Evolutionary conservation across 192 early-diverging fungal genomes (phyloP).

Genomic region (Radiomyces spectabilis): DNA sequence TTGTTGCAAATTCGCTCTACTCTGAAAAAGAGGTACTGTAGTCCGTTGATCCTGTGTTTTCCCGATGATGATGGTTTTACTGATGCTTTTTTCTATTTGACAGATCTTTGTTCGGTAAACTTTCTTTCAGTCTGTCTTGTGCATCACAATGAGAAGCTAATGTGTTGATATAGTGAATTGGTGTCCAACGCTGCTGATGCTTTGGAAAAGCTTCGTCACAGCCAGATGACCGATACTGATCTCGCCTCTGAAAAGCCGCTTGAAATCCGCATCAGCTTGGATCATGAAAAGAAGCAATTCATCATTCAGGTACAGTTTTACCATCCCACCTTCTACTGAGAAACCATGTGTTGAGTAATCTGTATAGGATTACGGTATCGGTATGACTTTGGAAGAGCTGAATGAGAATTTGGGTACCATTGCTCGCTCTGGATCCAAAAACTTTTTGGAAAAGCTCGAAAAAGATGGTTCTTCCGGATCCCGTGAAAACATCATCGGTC

Average conservation of each 20-base stretch:
- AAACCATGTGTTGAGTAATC: no score
- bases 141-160: neutral
- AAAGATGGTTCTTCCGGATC: slow-evolving; percentile 28
- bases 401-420: slow-evolving; percentile 76
- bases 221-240: slow-evolving; percentile 29
- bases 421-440: slow-evolving; percentile 78
- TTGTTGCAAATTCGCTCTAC: slow-evolving; percentile 58
- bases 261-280: slow-evolving; percentile 51
- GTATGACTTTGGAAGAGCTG: slow-evolving; percentile 73
- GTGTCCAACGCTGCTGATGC: slow-evolving; percentile 61
- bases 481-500: slow-evolving; percentile 72
- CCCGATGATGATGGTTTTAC: neutral
- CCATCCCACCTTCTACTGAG: no score
- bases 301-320: slow-evolving; percentile 45
- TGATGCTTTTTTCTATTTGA: neutral
- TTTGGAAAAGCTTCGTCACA: slow-evolving; percentile 52
- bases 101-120: slow-evolving; percentile 10
- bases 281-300: slow-evolving; percentile 39
- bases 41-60: neutral
- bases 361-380: slow-evolving; percentile 63
- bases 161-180: slow-evolving; percentile 35
- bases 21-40: slow-evolving; percentile 53
- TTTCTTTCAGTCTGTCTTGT: neutral
- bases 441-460: slow-evolving; percentile 60
- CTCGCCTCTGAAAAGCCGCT: slow-evolving; percentile 41